Base-by-base conservation (phyloP, 2,329 filamentous ascomycete genomes). In the Alternaria brassicae region DNA sequence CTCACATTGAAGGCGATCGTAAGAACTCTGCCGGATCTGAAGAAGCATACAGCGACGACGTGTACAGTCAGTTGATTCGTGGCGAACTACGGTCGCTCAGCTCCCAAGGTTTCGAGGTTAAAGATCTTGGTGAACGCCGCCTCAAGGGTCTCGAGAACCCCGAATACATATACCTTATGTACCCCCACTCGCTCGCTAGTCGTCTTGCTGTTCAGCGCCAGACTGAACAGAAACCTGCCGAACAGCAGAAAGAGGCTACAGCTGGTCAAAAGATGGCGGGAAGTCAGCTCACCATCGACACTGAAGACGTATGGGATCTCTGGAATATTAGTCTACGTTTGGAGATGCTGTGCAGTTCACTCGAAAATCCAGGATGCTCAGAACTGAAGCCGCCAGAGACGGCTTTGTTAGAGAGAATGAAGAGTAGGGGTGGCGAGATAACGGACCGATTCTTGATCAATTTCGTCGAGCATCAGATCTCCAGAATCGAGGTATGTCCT, bases 131-230 rank as follows among this genome's bases (percentile, higher is more conserved):
- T 48, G 93, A 98, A 78, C 90, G 90, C 67, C 97, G 97, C 74
- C 84, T 99, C 56, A 99, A 99, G 80, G 95, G 95, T 28, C 88
- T 99, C 12, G 95, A 99, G 79, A 99, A 99, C 74, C 94, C 95
- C 0, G 95, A 99, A 77, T 90, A 93, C 61, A 90, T 99, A 68
- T 98, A 97, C 79, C 89, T 96, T 58, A 91, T 99, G 76, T 99
- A 97, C 76, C 94, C 95, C 2, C 93, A 97, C 76, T 87, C 90
- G 0, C 86, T 99, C 30, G 88, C 91, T 12, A 92, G 92, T 37
- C 90, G 95, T 61, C 89, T 93, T 60, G 86, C 90, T 13, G 85
- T 89, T 36, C 91, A 93, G 59, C 83, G 86, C 62, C 84, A 82
- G 63, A 78, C 68, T 13, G 78, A 68, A 74, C 78, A 64, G 78